Conservation (phyloP, 257 asterid genomes). For the Penstemon newberryi region DNA sequence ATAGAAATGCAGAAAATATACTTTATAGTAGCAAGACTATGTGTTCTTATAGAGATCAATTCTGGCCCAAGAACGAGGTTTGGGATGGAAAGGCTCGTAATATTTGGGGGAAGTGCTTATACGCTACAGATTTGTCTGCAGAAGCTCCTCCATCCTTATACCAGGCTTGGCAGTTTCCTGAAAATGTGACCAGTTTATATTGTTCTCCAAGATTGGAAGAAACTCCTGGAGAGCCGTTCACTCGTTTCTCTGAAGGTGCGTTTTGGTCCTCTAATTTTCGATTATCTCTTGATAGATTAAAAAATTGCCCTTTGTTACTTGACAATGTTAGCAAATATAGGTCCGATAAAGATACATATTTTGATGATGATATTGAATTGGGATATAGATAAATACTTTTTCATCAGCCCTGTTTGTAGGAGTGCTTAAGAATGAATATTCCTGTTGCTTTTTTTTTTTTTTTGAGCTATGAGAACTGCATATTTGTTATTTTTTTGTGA, state of each 20-base stretch:
- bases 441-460: neutral
- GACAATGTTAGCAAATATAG: conserved; percentile 38
- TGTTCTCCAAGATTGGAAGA: conserved; percentile 30
- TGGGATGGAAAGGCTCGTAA: conserved; percentile 27
- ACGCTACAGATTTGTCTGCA: conserved; percentile 32
- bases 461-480: neutral
- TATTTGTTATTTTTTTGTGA: neutral
- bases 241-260: conserved; percentile 31
- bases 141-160: conserved; percentile 30
- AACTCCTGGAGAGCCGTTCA: conserved; percentile 25
- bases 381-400: conserved; percentile 29
- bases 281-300: conserved; percentile 32
- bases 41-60: conserved; percentile 32
- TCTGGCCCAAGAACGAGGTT: conserved; percentile 25
- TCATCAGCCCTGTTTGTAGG: conserved; percentile 8
- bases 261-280: conserved; percentile 33
- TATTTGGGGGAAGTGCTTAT: conserved; percentile 36
- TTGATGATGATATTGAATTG: conserved; percentile 37
- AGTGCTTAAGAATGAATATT: conserved; percentile 8
- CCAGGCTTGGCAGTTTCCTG: conserved; percentile 41
- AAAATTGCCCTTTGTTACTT: conserved; percentile 41
- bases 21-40: conserved; percentile 27
- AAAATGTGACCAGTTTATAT: conserved; percentile 24
- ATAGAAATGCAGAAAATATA: conserved; percentile 24
- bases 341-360: conserved; percentile 32